Percentiles rank a stretch among this genome's conserved stretches.
phyloP scores from a whole-genome alignment of 2,329 filamentous ascomycete genomes.

The Xylaria digitata region DNA sequence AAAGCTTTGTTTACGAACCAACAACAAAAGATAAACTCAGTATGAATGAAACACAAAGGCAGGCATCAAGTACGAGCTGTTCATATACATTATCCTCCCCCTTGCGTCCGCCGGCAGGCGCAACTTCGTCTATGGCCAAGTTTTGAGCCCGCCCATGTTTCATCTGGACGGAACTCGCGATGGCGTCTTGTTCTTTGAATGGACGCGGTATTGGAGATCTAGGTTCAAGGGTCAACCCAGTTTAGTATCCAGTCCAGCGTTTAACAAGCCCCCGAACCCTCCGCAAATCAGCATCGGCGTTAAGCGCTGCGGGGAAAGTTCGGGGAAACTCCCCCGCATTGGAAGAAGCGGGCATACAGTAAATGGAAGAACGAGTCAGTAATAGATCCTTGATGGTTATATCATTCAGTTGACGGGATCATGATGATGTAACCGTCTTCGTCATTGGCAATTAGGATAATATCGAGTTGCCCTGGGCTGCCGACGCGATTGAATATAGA shows the following conservation, averaged over 20 bases:
- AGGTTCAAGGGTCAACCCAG: not conserved
- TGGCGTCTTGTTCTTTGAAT: constrained; percentile 31
- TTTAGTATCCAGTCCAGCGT: constrained; percentile 3
- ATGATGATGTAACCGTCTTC: not conserved
- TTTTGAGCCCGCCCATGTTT: constrained; percentile 33
- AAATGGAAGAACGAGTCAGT: not conserved
- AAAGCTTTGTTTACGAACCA: not conserved
- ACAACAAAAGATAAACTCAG: not conserved
- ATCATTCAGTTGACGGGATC: not conserved
- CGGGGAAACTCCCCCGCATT: constrained; percentile 16
- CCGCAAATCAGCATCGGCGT: constrained; percentile 7
- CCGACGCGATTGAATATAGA: not conserved
- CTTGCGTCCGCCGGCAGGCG: not conserved
- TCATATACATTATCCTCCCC: not conserved
- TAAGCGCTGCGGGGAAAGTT: constrained; percentile 29
- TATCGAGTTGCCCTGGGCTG: not conserved
- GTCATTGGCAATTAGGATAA: not conserved
- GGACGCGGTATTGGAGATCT: constrained; percentile 32
- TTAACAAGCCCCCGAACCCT: constrained; percentile 4
- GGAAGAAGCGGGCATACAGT: not conserved
- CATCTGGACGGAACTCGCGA: constrained; percentile 14
- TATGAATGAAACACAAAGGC: not conserved
- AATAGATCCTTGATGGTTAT: not conserved
- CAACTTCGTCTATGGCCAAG: not conserved
- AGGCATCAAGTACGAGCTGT: not conserved